Conservation (phyloP, 2,329 filamentous ascomycete genomes). For the Allantophomopsis lycopodina region DNA sequence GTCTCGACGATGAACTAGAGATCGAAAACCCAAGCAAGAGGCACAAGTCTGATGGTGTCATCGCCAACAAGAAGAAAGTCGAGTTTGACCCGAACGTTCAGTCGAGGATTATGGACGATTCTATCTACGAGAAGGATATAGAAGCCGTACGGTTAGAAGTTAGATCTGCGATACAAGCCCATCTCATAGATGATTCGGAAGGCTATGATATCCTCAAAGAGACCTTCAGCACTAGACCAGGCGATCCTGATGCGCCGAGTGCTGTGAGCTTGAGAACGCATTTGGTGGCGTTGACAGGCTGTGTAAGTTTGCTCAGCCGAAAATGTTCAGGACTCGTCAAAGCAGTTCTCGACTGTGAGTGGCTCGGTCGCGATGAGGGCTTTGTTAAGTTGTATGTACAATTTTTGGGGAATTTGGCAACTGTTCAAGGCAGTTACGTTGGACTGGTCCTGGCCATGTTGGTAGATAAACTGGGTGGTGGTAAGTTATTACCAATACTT, state of each 20-base stretch:
- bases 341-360: slow-evolving; percentile 44
- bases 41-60: not conserved
- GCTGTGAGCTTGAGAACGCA: slow-evolving; percentile 21
- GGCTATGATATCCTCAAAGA: slow-evolving; percentile 45
- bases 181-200: slow-evolving; percentile 31
- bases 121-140: not conserved
- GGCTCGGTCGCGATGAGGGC: slow-evolving; percentile 49
- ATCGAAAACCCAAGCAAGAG: not conserved
- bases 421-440: slow-evolving; percentile 70
- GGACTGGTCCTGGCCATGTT: slow-evolving; percentile 65
- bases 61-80: not conserved
- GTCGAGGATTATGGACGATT: not conserved
- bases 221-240: slow-evolving; percentile 22
- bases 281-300: slow-evolving; percentile 47
- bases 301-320: slow-evolving; percentile 43
- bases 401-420: slow-evolving; percentile 61
- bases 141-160: not conserved
- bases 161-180: not conserved
- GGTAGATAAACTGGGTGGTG: slow-evolving; percentile 58
- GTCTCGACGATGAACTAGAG: no score
- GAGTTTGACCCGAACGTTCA: slow-evolving; percentile 14
- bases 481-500: slow-evolving; percentile 18
- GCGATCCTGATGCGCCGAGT: not conserved
- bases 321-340: slow-evolving; percentile 44
- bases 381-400: slow-evolving; percentile 56